A percentile compares a stretch with the other conserved stretches of the same genome.
Evolutionary conservation across 495 filamentous ascomycete genomes (phyloP).

Genomic region (Xylaria intraflava): DNA sequence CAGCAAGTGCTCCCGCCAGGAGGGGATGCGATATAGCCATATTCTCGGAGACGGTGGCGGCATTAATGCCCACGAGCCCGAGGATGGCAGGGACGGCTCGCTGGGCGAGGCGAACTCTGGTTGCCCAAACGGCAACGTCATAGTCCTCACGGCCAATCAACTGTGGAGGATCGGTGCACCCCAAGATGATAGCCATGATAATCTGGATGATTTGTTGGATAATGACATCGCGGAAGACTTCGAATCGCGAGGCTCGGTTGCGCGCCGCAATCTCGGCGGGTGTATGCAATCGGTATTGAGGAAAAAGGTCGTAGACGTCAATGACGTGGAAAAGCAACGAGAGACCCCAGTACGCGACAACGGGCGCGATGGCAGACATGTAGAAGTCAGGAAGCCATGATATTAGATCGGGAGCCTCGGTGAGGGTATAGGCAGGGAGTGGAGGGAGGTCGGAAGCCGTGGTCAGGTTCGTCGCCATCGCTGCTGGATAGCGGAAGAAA

Average conservation of each 20-base stretch:
- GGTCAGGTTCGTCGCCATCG: slow-evolving; percentile 28
- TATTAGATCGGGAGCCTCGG: slow-evolving; percentile 61
- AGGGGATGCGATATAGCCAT: slow-evolving; percentile 52
- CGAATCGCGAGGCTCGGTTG: slow-evolving; percentile 75
- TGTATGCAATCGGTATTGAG: slow-evolving; percentile 85
- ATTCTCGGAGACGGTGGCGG: slow-evolving; percentile 47
- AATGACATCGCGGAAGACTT: slow-evolving; percentile 81
- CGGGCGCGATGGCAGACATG: slow-evolving; percentile 65
- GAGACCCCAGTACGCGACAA: slow-evolving; percentile 79
- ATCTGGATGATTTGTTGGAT: slow-evolving; percentile 87
- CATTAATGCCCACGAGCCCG: slow-evolving; percentile 51
- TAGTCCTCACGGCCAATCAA: slow-evolving; percentile 69
- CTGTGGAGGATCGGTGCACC: slow-evolving; percentile 57
- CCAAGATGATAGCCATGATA: slow-evolving; percentile 52
- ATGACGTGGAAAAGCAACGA: slow-evolving; percentile 84
- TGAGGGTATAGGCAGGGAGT: slow-evolving; percentile 64
- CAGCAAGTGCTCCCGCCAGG: slow-evolving; percentile 61
- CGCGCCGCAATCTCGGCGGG: slow-evolving; percentile 79
- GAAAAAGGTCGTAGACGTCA: slow-evolving; percentile 73
- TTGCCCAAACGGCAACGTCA: slow-evolving; percentile 77
- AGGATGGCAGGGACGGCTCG: slow-evolving; percentile 56
- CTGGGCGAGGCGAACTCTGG: slow-evolving; percentile 63
- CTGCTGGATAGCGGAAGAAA: slow-evolving; percentile 5
- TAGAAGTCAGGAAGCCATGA: slow-evolving; percentile 75
- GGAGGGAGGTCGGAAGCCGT: slow-evolving; percentile 57